Base-by-base conservation (phyloP, 768 basidiomycete genomes). In the Rickenella mellea region DNA sequence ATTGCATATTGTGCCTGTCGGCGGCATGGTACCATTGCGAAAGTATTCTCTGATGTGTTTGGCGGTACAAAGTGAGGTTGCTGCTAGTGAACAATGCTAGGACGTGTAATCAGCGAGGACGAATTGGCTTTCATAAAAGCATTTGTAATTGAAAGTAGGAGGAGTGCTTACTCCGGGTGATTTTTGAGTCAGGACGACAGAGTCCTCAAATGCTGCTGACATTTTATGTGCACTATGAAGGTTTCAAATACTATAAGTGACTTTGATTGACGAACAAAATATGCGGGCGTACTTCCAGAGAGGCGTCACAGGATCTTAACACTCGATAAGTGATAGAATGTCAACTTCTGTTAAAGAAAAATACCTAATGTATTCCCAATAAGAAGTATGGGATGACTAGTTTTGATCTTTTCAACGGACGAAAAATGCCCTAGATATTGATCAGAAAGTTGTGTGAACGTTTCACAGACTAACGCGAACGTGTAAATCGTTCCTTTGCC, bases 41-140 rank as follows among this genome's bases (percentile, higher is more conserved):
- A 57, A 57, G 42, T 57, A 57, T 10, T 38, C 43, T 4, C 54
- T 48, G 38, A 57, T 49, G 27, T 39, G 31, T 35, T 50, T 54
- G 1, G 46, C 46, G 6, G 56, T 54, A 30, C 48, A 54, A 2
- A 48, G 41, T 4, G 52, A 53, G 5, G 46, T 39, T 6, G 39
- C 52, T 9, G 52, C 41, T 19, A 50, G 14, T 4, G 50, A 47
- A 29, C 48, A 51, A 32, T 53, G 52, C 50, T 53, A 32, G 26
- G 17, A n/a, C n/a, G n/a, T n/a, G n/a, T n/a, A n/a, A n/a, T n/a
- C n/a, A n/a, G n/a, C n/a, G n/a, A n/a, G n/a, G n/a, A n/a, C n/a
- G n/a, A n/a, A n/a, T n/a, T n/a, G n/a, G n/a, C n/a, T n/a, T n/a
- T n/a, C n/a, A n/a, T n/a, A n/a, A n/a, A n/a, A n/a, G n/a, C n/a